Evolutionary conservation across 495 filamentous ascomycete species (phyloP), one percentile per base, ranked within the genome.

Genomic region (Evernia prunastri): DNA sequence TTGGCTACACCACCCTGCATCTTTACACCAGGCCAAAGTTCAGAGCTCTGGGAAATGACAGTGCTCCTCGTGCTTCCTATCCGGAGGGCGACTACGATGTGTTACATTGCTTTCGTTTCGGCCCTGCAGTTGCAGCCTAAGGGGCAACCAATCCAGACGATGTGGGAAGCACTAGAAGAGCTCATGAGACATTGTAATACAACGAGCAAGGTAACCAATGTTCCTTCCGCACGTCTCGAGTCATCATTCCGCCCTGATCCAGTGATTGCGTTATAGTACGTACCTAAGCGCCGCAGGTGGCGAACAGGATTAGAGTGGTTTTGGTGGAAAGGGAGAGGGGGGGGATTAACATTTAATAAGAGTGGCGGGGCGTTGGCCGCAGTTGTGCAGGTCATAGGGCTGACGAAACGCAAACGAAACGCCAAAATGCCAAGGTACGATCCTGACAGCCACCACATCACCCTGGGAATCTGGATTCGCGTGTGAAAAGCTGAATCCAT

Each of bases 381-480:
- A 51, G 45, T 51, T 51, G n/a, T 51, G 23, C 23, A 29, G 23
- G 27, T 51, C 13, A 51, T 51, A 51, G 11, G 45, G 45, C 45
- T 51, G 45, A 51, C 45, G 45, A 51, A 51, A 51, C 45, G 45
- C 45, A 51, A 43, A 43, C 40, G 40, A 43, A 43, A 43, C 56
- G 29, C 31, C 29, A 18, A 33, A 43, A 43, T 18, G 40, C 15
- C 5, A 42, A 42, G 6, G 39, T 8, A 42, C 57, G 40, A 29
- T 42, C 33, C 40, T 59, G 57, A 59, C 36, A 27, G 23, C 25
- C 31, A 40, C 35, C 18, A 43, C 17, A n/a, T n/a, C n/a, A n/a
- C n/a, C n/a, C n/a, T n/a, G n/a, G n/a, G n/a, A n/a, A n/a, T n/a
- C n/a, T n/a, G n/a, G n/a, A n/a, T n/a, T n/a, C n/a, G n/a, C n/a